Evolutionary conservation across 106 monocot genomes (phyloP), one percentile per base, ranked within the genome.

Genomic region (Gastrodia elata): DNA sequence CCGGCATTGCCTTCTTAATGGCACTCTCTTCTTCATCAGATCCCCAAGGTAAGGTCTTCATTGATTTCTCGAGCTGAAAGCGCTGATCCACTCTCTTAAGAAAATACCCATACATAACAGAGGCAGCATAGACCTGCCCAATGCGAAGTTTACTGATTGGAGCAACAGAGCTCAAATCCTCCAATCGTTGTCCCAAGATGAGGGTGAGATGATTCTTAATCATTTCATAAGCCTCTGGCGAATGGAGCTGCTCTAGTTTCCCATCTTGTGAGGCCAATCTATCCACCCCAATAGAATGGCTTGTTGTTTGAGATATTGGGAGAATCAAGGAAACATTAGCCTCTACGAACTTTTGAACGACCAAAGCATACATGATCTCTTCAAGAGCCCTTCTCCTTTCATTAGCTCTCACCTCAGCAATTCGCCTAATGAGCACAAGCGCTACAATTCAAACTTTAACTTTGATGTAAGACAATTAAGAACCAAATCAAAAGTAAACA

Each of bases 91-190:
- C 94, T 56, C 94, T 76, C 84, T 85, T 91, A 36, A 94, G 91
- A 71, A 94, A 94, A 65, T 94, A 94, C 0, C 94, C 94, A 49
- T 91, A 94, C 94, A 94, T 94, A 8, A 94, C 78, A 3, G 94
- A 94, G 33, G 94, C 94, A 18, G 94, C 91, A 80, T 94, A 94
- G 6, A 94, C 91, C 74, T 91, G 90, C 10, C 94, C 91, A 39
- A 94, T 83, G 3, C 87, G 79, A 61, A 91, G 89, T 75, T 91
- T 94, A 78, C 89, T 91, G 25, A 91, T 84, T 8, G 84, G 84
- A 7, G 86, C 78, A 56, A 89, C 77, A 2, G 84, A 18, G 52
- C 61, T 52, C 15, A 77, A 38, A 68, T 89, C 88, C 24, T 74
- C 76, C 42, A 82, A 64, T 24, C 87, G 75, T 59, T 85, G 82